Base-by-base conservation (phyloP, 164 flowering plant species). In the Amborella trichopoda region DNA sequence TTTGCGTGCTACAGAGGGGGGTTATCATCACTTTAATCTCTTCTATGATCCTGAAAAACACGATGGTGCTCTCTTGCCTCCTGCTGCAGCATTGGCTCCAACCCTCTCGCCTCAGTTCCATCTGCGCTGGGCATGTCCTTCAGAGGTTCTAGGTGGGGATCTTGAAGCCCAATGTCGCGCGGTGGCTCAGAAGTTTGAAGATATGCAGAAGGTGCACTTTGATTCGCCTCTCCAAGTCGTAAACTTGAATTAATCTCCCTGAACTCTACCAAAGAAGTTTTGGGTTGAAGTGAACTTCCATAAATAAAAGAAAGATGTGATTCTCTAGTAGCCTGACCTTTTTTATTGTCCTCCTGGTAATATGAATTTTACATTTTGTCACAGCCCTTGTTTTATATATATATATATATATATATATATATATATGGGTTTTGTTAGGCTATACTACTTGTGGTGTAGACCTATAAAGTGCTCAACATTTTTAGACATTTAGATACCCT, bases 71-170 rank as follows among this genome's bases (percentile, higher is more conserved):
- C 54, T 93, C 10, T 61, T 82, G 37, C 95, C 96, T 53, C 95
- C 91, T 37, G 99, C 99, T 0, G 99, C 99, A 55, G 94, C 99
- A 57, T 68, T 93, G 56, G 94, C 99, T 46, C 99, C 99, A 39
- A 85, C 94, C 2, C 56, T 93, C 21, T 93, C 95, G 95, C 99
- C 99, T 28, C 87, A 88, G 46, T 93, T 88, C 56, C 99, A 88
- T 67, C 88, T 93, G 45, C 76, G 96, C 40, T 93, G 95, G 95
- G 76, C 95, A 40, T 93, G 93, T 55, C 97, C 97, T 4, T 53
- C 72, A 19, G 95, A 88, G 74, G 75, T 83, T 16, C 84, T 77
- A 61, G 70, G 72, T 47, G 91, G 83, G 44, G 93, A 88, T 53
- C 50, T 88, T 55, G 96, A 85, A 59, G 65, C 75, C 19, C 70